Evolutionary conservation across 163 green algal genomes (phyloP), one percentile per base, ranked within the genome.

Genomic region (Scenedesmus sp.): DNA sequence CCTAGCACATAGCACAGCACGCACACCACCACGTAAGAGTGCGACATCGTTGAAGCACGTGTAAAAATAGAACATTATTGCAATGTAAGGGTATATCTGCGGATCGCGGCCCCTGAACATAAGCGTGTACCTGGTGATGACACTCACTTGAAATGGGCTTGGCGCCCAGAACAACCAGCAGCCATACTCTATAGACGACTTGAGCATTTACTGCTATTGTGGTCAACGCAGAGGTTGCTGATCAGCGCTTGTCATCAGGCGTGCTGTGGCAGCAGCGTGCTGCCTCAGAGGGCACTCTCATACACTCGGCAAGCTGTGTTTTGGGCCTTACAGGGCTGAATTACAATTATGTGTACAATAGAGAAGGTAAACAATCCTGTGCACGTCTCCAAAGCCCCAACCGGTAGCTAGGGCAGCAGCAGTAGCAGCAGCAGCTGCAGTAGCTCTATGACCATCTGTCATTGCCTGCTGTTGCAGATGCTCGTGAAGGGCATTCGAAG

Each of bases 401-500:
- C 10, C 9, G 9, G 13, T 22, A 80, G 3, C n/a, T 44, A 24
- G 16, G 30, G 68, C 68, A 80, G 13, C 35, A n/a, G 35, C 72
- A 81, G 72, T 35, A 81, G 35, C 1, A 51, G n/a, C 44, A 85
- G 35, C 13, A 81, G 35, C 10, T 49, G 72, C 72, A 81, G 35
- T 35, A 49, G 13, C 35, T 49, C 1, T 18, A 46, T 43, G 30
- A 43, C n/a, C 26, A 49, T 6, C 7, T 76, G 18, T 10, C 37
- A 44, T 78, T 20, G 37, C 35, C 15, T 76, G 82, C 82, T 76
- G 72, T 30, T 46, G 83, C 94, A 99, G 98, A 96, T 99, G 94
- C 95, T 99, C 40, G 99, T 99, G 90, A 99, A 99, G 94, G 98
- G 98, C 92, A 99, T 99, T 40, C 94, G 98, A 0, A 97, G 94